These are phyloP conservation scores for Cytidiella melzeri DNA, from an alignment of 768 basidiomycete genomes.

Conservation along the genomic window DNA sequence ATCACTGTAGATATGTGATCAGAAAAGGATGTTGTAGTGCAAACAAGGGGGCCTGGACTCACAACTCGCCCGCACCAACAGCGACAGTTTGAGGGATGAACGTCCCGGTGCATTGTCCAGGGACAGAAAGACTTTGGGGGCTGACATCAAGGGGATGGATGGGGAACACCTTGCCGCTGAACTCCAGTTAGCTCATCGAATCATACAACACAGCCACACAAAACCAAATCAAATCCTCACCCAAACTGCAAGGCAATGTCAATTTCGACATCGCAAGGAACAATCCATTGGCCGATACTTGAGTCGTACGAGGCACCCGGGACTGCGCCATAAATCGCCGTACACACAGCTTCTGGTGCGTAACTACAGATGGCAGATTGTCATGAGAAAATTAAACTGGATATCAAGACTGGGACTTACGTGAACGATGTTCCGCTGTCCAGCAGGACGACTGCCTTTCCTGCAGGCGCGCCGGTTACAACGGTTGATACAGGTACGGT, in stretches of 20 bases:
- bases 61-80: slow-evolving; percentile 65
- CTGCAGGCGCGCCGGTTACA: slow-evolving; percentile 52
- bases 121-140: slow-evolving; percentile 38
- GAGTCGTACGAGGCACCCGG: slow-evolving; percentile 56
- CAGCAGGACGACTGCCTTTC: slow-evolving; percentile 68
- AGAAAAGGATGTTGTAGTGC: background rate
- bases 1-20: slow-evolving; percentile 41
- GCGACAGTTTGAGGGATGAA: slow-evolving; percentile 61
- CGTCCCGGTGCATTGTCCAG: slow-evolving; percentile 60
- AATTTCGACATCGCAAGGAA: slow-evolving; percentile 72
- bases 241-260: slow-evolving; percentile 75
- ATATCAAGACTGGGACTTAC: slow-evolving; percentile 33
- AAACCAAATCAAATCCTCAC: slow-evolving; percentile 33
- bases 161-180: slow-evolving; percentile 67
- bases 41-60: slow-evolving; percentile 21
- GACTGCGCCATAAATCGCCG: slow-evolving; percentile 63
- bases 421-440: slow-evolving; percentile 82
- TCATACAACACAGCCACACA: background rate
- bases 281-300: slow-evolving; percentile 52
- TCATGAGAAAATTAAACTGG: background rate
- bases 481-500: slow-evolving; percentile 46
- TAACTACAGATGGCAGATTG: slow-evolving; percentile 51
- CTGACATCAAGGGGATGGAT: slow-evolving; percentile 76
- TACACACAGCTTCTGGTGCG: slow-evolving; percentile 54
- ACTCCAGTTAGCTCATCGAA: too few relatives aligned